phyloP scores from a whole-genome alignment of 2,329 filamentous ascomycete genomes.

The Aaosphaeria arxii region DNA sequence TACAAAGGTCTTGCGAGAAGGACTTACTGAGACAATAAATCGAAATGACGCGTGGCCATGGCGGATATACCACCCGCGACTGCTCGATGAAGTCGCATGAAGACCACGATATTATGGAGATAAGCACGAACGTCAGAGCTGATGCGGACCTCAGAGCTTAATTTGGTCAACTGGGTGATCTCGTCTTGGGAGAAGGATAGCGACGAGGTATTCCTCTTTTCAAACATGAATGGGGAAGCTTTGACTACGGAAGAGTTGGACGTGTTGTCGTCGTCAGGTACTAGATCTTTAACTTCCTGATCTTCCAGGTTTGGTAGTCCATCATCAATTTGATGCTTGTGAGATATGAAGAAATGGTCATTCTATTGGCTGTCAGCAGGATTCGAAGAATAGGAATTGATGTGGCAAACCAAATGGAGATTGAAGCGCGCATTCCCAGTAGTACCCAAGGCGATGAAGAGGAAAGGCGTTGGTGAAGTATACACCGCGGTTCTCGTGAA shows the following conservation, averaged over 20 bases:
- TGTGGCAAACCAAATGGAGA: conserved; percentile 40
- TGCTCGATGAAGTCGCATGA: conserved; percentile 83
- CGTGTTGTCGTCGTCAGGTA: conserved; percentile 21
- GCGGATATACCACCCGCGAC: conserved; percentile 77
- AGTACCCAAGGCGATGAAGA: conserved; percentile 73
- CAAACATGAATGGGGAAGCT: conserved; percentile 14
- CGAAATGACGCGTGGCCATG: conserved; percentile 73
- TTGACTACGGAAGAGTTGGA: conserved; percentile 39
- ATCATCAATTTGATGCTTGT: conserved; percentile 72
- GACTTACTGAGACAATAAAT: conserved; percentile 59
- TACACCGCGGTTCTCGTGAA: conserved; percentile 73
- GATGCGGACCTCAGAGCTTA: conserved; percentile 58
- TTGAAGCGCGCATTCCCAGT: conserved; percentile 36
- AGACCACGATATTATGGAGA: conserved; percentile 81
- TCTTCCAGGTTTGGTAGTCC: conserved; percentile 76
- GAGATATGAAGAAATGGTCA: conserved; percentile 83
- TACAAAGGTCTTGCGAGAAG: background rate
- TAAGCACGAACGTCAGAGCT: conserved; percentile 80
- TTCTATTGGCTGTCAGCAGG: conserved; percentile 61
- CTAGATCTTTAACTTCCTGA: conserved; percentile 13
- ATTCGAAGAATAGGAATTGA: background rate
- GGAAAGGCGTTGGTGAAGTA: conserved; percentile 70
- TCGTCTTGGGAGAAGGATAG: conserved; percentile 46
- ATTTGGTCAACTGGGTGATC: conserved; percentile 59
- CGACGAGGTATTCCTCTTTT: conserved; percentile 11